Base-by-base conservation (phyloP, 2,329 filamentous ascomycete species). In the Cercospora citrullina region DNA sequence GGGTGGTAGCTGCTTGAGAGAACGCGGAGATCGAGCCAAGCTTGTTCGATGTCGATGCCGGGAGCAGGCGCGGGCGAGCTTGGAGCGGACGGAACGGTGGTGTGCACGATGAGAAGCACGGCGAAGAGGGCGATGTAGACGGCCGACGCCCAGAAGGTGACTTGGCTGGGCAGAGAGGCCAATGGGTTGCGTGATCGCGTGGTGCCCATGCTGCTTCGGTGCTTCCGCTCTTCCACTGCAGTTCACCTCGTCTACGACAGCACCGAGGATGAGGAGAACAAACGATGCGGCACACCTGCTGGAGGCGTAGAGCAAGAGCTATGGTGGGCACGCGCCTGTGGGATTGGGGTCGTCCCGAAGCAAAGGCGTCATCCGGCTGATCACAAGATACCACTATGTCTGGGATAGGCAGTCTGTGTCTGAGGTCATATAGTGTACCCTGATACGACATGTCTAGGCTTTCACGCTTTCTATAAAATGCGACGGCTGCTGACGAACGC, bases 1-100 rank as follows among this genome's bases (percentile, higher is more conserved):
- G 95, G 94, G 77, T 97, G 95, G 77, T 91, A 95, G 1, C 85
- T 84, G 71, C 84, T 84, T 36, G 91, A 94, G 60, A 99, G 85
- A 65, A 85, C 82, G 69, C 93, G 88, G 33, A 99, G 84, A 77
- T 98, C 94, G 12, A 84, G 80, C 94, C 94, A 98, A 42, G 94
- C 93, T 80, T 96, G 89, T 2, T 90, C 90, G 63, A 98, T 81
- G 75, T 97, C 92, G 75, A 96, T 82, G 18, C 93, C 93, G 0
- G 91, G 90, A 60, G 88, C 39, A 6, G 58, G 42, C 85, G 45
- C 42, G 31, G 60, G 23, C n/a, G 61, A 64, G 21, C 86, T 77
- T 5, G 94, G 93, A 1, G 96, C 90, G 95, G 81, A 63, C 94
- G 84, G 67, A 89, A 89, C 87, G 72, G 92, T 82, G 59, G 97